phyloP scores from a whole-genome alignment of 2,329 filamentous ascomycete species.

The Cytospora piceicola region DNA sequence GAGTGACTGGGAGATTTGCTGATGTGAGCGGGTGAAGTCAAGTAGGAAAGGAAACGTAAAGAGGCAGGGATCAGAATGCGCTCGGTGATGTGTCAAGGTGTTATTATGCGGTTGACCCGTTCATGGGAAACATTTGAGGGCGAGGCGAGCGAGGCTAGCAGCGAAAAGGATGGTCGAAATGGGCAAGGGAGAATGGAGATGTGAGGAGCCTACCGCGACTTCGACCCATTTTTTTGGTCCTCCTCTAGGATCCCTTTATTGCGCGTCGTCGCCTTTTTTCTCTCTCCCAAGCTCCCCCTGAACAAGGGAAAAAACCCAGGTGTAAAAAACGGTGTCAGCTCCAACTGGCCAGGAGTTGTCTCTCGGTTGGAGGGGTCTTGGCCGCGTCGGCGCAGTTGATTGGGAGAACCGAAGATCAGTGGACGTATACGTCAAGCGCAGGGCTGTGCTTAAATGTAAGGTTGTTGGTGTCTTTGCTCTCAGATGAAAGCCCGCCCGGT shows the following conservation, averaged over 20 bases:
- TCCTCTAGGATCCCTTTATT: conserved; percentile 29
- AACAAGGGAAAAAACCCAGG: conserved; percentile 8
- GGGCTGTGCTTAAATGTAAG: conserved; percentile 18
- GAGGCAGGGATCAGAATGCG: conserved; percentile 4
- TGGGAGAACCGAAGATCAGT: conserved; percentile 23
- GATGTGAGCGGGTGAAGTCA: conserved; percentile 12
- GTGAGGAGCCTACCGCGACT: conserved; percentile 55
- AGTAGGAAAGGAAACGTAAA: conserved; percentile 5
- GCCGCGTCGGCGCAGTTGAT: conserved; percentile 23
- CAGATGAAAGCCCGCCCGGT: conserved; percentile 7
- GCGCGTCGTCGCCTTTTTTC: conserved; percentile 24
- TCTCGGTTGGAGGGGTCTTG: conserved; percentile 30
- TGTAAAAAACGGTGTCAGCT: conserved; percentile 26
- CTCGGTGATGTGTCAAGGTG: conserved; percentile 23
- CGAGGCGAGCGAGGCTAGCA: conserved; percentile 28
- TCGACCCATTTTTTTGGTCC: conserved; percentile 51
- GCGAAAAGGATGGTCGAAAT: conserved; percentile 27
- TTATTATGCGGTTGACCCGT: conserved; percentile 16
- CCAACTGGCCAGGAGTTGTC: conserved; percentile 22
- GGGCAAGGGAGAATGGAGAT: conserved; percentile 22
- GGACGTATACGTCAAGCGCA: conserved; percentile 23
- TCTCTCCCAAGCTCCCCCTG: conserved; percentile 19
- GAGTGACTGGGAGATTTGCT: conserved; percentile 23
- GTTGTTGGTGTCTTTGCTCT: conserved; percentile 17
- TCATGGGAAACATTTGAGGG: conserved; percentile 18